Conservation (phyloP, 129 eudicot genomes). For the Tanacetum coccineum region DNA sequence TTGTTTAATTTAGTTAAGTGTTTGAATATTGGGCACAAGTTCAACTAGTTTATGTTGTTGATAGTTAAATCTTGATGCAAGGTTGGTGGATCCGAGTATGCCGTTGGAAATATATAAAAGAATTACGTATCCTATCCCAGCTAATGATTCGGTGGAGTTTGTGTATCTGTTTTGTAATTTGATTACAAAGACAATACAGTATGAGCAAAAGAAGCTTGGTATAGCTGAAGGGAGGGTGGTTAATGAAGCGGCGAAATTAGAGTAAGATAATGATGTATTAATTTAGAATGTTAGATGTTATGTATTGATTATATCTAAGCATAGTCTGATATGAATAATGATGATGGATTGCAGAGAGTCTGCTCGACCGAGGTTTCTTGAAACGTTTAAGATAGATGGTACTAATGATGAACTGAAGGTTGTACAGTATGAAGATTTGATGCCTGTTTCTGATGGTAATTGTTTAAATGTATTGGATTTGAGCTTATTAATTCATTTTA, state of each 20-base stretch:
- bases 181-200: slow-evolving; percentile 78
- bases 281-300: not conserved
- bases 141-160: slow-evolving; percentile 83
- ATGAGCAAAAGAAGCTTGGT: slow-evolving; percentile 50
- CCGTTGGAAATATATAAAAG: slow-evolving; percentile 56
- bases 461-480: slow-evolving; percentile 8
- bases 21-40: slow-evolving; percentile 1
- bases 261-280: slow-evolving; percentile 20
- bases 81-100: slow-evolving; percentile 74
- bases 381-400: slow-evolving; percentile 36
- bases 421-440: slow-evolving; percentile 50
- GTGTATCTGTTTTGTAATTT: slow-evolving; percentile 87
- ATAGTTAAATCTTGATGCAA: slow-evolving; percentile 18
- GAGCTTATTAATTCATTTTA: not conserved
- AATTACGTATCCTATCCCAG: slow-evolving; percentile 84
- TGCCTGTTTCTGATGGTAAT: slow-evolving; percentile 64
- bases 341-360: slow-evolving; percentile 44
- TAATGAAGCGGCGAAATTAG: slow-evolving; percentile 21
- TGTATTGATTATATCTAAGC: not conserved
- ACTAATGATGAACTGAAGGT: slow-evolving; percentile 42
- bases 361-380: slow-evolving; percentile 25
- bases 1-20: not conserved
- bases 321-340: slow-evolving; percentile 1
- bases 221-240: slow-evolving; percentile 14
- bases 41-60: too few species aligned